Percentiles rank a stretch among this genome's conserved stretches.
These are phyloP conservation scores for Xanthoceras sorbifolium DNA, from an alignment of 345 rosid species.

Conservation along the genomic window DNA sequence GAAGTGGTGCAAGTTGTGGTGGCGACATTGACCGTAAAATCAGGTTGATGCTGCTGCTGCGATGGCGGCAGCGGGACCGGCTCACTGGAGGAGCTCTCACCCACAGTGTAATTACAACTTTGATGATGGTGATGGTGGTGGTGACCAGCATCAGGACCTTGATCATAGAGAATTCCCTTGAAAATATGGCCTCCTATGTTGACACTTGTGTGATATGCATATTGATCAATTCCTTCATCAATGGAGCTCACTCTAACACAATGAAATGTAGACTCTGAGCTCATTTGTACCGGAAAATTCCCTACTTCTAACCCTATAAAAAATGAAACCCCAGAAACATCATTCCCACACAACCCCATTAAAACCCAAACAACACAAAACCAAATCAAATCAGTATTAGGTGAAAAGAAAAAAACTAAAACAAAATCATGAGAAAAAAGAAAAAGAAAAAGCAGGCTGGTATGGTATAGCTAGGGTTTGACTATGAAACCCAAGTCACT, in stretches of 20 bases:
- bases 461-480: not conserved
- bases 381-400: not conserved
- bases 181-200: conserved; percentile 53
- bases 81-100: conserved; percentile 38
- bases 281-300: conserved; percentile 47
- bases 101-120: conserved; percentile 17
- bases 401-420: not conserved
- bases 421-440: not conserved
- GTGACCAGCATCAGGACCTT: conserved; percentile 34
- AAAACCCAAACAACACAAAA: not conserved
- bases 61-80: not conserved
- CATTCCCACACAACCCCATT: not conserved
- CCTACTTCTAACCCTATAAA: conserved; percentile 40
- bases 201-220: conserved; percentile 52
- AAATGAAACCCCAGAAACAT: not conserved
- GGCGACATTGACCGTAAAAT: conserved; percentile 20
- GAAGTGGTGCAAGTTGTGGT: conserved; percentile 7
- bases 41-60: conserved; percentile 9
- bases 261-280: conserved; percentile 40
- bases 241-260: conserved; percentile 46
- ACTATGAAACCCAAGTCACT: not conserved
- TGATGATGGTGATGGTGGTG: too few species aligned
- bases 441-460: not conserved
- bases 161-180: conserved; percentile 59
- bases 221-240: conserved; percentile 42